phyloP scores from a whole-genome alignment of 257 asterid genomes.

The Mentha longifolia region DNA sequence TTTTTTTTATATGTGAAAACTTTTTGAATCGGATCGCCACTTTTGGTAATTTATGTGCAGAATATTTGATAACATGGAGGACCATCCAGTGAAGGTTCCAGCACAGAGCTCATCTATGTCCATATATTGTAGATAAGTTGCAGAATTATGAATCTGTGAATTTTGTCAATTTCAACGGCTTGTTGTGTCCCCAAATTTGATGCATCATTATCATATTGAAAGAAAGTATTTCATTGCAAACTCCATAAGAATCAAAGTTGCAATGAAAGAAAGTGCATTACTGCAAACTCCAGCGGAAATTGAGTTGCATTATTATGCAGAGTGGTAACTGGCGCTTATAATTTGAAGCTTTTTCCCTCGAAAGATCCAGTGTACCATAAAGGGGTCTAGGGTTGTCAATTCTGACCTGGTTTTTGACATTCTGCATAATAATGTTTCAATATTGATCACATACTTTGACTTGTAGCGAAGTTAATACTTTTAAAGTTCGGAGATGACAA shows the following conservation, averaged over 20 bases:
- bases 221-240: neutral
- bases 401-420: too few species aligned
- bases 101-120: conserved; percentile 16
- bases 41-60: conserved; percentile 39
- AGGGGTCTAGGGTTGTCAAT: too few species aligned
- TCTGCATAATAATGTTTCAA: too few species aligned
- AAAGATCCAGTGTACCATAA: too few species aligned
- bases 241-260: neutral
- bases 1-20: too few species aligned
- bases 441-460: too few species aligned
- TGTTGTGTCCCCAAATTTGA: neutral
- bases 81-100: conserved; percentile 20
- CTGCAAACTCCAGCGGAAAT: too few species aligned
- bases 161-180: conserved; percentile 26
- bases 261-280: neutral
- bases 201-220: neutral
- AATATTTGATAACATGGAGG: conserved; percentile 18
- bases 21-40: neutral
- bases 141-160: conserved; percentile 22
- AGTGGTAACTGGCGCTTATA: too few species aligned
- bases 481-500: too few species aligned
- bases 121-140: conserved; percentile 36
- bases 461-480: too few species aligned
- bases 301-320: too few species aligned
- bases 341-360: too few species aligned